Conservation (phyloP, 2,329 filamentous ascomycete genomes). For the Dendryphion nanum region DNA sequence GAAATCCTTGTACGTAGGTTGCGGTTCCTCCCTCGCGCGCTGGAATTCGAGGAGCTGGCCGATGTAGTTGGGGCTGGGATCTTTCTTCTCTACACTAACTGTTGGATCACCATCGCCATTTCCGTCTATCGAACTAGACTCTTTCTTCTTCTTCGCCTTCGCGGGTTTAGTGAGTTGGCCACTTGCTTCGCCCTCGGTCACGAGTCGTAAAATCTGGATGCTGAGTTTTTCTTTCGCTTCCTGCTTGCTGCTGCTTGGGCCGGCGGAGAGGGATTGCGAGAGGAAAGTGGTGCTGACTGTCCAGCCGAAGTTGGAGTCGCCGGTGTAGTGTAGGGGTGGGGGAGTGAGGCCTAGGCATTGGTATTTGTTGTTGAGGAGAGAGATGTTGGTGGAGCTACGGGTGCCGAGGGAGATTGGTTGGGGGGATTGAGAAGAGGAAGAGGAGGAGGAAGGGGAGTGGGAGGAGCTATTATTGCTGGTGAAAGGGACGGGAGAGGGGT, state of each 20-base stretch:
- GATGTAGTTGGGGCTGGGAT: slow-evolving; percentile 34
- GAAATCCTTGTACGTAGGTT: slow-evolving; percentile 40
- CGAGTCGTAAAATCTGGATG: slow-evolving; percentile 25
- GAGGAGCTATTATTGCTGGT: no score
- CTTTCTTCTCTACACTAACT: slow-evolving; percentile 12
- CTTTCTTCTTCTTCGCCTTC: slow-evolving; percentile 7
- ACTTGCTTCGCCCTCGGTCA: slow-evolving; percentile 21
- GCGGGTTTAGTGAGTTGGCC: slow-evolving; percentile 22
- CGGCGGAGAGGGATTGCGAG: slow-evolving; percentile 18
- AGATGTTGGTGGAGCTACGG: slow-evolving; percentile 16
- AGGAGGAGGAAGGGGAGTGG: neutral
- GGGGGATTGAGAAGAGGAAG: neutral
- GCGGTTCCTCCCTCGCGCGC: slow-evolving; percentile 16
- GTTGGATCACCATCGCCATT: slow-evolving; percentile 1
- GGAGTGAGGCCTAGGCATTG: slow-evolving; percentile 21
- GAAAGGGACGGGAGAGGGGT: neutral
- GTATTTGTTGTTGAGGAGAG: slow-evolving; percentile 22
- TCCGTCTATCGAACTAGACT: no score
- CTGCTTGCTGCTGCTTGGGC: slow-evolving; percentile 39
- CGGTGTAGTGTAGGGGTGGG: slow-evolving; percentile 19
- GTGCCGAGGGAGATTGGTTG: slow-evolving; percentile 19
- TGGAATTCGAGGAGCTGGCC: slow-evolving; percentile 38
- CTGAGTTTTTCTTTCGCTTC: slow-evolving; percentile 44
- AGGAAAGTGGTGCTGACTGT: slow-evolving; percentile 21
- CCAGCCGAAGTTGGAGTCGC: slow-evolving; percentile 16